These are phyloP conservation scores for Ilyonectria mors-panacis DNA, from an alignment of 2,329 filamentous ascomycete genomes.

Conservation along the genomic window DNA sequence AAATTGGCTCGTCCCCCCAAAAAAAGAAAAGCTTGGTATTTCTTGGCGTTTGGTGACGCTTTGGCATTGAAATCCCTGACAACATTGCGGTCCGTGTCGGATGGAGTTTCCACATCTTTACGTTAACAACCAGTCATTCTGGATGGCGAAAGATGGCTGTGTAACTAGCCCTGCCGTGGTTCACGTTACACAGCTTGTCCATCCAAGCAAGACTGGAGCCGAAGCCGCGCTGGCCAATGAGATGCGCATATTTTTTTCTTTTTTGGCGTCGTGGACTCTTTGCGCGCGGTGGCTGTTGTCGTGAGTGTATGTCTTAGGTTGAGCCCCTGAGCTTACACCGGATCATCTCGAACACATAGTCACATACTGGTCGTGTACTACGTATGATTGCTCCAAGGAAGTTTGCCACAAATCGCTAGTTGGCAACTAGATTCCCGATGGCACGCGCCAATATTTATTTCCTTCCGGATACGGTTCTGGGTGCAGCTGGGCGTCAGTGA, in stretches of 20 bases:
- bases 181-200: not conserved
- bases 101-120: not conserved
- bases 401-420: not conserved
- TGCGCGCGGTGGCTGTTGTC: not conserved
- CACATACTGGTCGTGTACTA: too few species aligned
- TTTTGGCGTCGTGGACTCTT: not conserved
- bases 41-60: not conserved
- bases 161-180: not conserved
- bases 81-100: not conserved
- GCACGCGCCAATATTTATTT: not conserved
- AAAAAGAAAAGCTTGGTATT: not conserved
- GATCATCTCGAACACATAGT: too few species aligned
- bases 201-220: not conserved
- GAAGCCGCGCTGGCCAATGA: not conserved
- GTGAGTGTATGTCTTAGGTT: slow-evolving; percentile 22
- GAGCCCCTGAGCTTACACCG: too few species aligned
- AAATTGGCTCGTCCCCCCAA: not conserved
- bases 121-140: not conserved
- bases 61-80: not conserved
- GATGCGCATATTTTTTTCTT: not conserved
- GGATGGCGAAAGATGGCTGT: not conserved
- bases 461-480: not conserved
- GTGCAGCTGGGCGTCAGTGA: not conserved
- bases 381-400: not conserved
- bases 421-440: not conserved